Percentiles rank a stretch among this genome's conserved stretches.
Conservation (phyloP, 495 filamentous ascomycete genomes). For the Xeromyces bisporus region DNA sequence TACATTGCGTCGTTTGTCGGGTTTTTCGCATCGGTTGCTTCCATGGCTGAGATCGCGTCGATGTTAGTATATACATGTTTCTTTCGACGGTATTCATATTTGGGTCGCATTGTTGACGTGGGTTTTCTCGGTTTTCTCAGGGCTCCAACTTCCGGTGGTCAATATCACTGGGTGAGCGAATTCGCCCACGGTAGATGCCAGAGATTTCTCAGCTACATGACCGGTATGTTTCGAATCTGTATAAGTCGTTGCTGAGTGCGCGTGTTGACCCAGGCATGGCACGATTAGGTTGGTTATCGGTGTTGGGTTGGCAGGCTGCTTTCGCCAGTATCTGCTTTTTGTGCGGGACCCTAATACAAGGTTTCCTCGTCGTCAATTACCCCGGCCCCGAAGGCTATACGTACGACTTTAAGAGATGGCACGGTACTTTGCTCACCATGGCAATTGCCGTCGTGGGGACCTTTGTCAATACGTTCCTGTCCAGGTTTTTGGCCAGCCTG, state of each 20-base stretch:
- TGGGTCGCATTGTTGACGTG: not conserved
- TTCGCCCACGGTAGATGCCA: slow-evolving; percentile 25
- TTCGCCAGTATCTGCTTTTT: slow-evolving; percentile 24
- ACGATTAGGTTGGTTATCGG: slow-evolving; percentile 36
- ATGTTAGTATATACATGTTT: slow-evolving; percentile 8
- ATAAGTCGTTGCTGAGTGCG: not conserved
- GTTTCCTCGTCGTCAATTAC: slow-evolving; percentile 21
- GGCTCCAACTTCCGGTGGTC: slow-evolving; percentile 23
- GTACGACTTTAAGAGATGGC: slow-evolving; percentile 22
- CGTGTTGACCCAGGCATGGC: slow-evolving; percentile 2
- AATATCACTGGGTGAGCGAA: slow-evolving; percentile 35
- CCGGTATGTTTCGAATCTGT: slow-evolving; percentile 10
- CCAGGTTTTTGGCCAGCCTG: slow-evolving; percentile 5
- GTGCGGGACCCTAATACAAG: slow-evolving; percentile 28
- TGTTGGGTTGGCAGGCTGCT: slow-evolving; percentile 24
- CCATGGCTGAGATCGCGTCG: slow-evolving; percentile 20
- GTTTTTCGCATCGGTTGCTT: slow-evolving; percentile 9
- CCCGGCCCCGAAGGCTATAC: too few species aligned
- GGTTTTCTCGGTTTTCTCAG: slow-evolving; percentile 1
- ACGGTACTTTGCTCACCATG: slow-evolving; percentile 29
- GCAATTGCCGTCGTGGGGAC: slow-evolving; percentile 2
- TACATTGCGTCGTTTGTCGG: slow-evolving; percentile 12
- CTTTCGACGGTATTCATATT: not conserved
- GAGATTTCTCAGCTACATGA: slow-evolving; percentile 28
- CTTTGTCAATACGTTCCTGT: slow-evolving; percentile 6